Percentiles rank a stretch among this genome's conserved stretches.
Conservation (phyloP, 164 flowering plant genomes). For the Nymphaea colorata region DNA sequence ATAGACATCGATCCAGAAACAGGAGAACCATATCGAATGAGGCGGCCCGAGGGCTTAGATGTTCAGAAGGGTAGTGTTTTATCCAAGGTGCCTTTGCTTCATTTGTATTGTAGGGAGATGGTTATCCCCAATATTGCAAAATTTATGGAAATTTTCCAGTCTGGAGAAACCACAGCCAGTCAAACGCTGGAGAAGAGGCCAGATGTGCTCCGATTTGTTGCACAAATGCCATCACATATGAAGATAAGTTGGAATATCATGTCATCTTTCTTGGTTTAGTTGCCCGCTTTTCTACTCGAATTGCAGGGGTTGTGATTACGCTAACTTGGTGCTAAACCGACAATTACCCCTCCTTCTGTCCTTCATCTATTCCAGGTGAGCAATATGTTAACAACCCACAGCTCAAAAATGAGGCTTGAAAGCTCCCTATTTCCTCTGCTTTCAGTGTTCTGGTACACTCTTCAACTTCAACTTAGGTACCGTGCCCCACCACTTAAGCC, state of each 20-base stretch:
- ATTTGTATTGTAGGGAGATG: constrained; percentile 78
- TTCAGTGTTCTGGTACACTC: too few relatives aligned
- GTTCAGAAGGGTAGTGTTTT: constrained; percentile 91
- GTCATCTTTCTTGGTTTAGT: constrained; percentile 73
- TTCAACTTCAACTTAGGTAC: too few relatives aligned
- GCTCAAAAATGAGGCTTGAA: too few relatives aligned
- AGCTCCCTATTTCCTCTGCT: too few relatives aligned
- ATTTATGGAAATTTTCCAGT: constrained; percentile 22
- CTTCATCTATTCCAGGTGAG: too few relatives aligned
- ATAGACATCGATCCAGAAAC: constrained; percentile 57
- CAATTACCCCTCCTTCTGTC: too few relatives aligned
- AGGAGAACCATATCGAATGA: constrained; percentile 63
- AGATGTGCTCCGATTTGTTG: constrained; percentile 73
- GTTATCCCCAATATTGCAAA: constrained; percentile 74
- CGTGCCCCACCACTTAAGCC: too few relatives aligned
- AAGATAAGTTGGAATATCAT: constrained; percentile 94
- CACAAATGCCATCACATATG: constrained; percentile 86
- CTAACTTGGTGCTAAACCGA: too few relatives aligned
- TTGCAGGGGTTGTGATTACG: neutral
- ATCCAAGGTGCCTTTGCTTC: constrained; percentile 78
- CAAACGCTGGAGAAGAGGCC: constrained; percentile 17
- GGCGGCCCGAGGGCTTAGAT: constrained; percentile 67
- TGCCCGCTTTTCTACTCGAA: neutral
- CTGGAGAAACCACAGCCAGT: constrained; percentile 5
- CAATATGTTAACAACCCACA: too few relatives aligned